These are phyloP conservation scores for Emericellopsis cladophorae DNA, from an alignment of 2,329 filamentous ascomycete species.

Conservation along the genomic window DNA sequence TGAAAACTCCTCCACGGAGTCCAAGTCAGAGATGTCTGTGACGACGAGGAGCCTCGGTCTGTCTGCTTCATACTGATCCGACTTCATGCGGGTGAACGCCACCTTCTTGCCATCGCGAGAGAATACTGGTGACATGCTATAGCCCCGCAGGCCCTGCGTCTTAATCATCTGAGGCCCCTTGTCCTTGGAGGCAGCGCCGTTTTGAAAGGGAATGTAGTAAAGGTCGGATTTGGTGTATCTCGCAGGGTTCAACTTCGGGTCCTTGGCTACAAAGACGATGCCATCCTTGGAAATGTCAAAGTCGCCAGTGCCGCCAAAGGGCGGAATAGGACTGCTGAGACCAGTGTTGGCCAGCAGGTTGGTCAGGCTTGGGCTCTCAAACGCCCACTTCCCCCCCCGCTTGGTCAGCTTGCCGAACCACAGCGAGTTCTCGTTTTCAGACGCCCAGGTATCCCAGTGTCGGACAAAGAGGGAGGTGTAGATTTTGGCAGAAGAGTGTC, in stretches of 20 bases:
- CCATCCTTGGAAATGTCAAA: slow-evolving; percentile 60
- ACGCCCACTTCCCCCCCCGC: slow-evolving; percentile 23
- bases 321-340: slow-evolving; percentile 56
- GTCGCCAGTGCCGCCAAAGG: slow-evolving; percentile 69
- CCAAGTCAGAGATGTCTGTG: slow-evolving; percentile 43
- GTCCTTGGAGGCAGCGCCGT: slow-evolving; percentile 27
- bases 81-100: slow-evolving; percentile 69
- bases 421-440: slow-evolving; percentile 55
- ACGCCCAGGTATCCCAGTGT: slow-evolving; percentile 72
- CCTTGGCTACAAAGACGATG: slow-evolving; percentile 63
- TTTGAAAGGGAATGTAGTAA: slow-evolving; percentile 54
- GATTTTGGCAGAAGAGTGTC: slow-evolving; percentile 51
- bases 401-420: slow-evolving; percentile 55
- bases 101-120: slow-evolving; percentile 59
- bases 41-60: slow-evolving; percentile 51
- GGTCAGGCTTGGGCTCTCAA: slow-evolving; percentile 32
- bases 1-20: slow-evolving; percentile 49
- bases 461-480: slow-evolving; percentile 68
- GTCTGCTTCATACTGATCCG: slow-evolving; percentile 69
- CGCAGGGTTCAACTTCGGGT: slow-evolving; percentile 57
- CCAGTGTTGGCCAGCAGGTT: slow-evolving; percentile 51
- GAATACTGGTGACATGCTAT: slow-evolving; percentile 56
- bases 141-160: slow-evolving; percentile 49
- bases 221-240: slow-evolving; percentile 73
- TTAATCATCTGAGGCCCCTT: slow-evolving; percentile 34